Percentiles rank a stretch among this genome's conserved stretches.
Evolutionary conservation across 2,329 filamentous ascomycete species (phyloP).

Genomic region (Venturia effusa): DNA sequence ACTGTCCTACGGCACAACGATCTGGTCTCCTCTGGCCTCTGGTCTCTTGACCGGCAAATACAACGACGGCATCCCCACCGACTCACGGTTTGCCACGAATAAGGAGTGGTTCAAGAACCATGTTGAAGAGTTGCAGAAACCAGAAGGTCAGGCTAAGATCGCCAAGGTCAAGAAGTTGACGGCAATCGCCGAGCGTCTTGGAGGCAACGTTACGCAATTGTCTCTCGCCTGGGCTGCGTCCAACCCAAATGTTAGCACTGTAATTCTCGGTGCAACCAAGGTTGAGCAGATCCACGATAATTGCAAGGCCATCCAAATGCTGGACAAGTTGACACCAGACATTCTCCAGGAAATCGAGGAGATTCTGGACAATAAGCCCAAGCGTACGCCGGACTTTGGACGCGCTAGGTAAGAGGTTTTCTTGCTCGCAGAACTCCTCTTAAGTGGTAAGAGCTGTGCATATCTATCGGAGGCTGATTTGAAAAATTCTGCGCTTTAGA

Average conservation of each 20-base stretch:
- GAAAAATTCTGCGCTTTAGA: neutral
- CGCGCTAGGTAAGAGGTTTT: slow-evolving; percentile 14
- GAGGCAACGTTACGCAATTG: slow-evolving; percentile 38
- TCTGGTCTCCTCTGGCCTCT: slow-evolving; percentile 45
- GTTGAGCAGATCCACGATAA: slow-evolving; percentile 32
- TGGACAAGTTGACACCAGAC: slow-evolving; percentile 28
- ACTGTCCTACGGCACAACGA: slow-evolving; percentile 46
- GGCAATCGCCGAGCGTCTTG: slow-evolving; percentile 39
- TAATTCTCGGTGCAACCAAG: slow-evolving; percentile 45
- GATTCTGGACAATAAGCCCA: slow-evolving; percentile 29
- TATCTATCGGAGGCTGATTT: neutral
- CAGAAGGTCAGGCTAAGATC: slow-evolving; percentile 42
- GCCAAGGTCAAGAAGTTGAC: slow-evolving; percentile 47
- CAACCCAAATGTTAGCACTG: slow-evolving; percentile 46
- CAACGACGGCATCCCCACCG: slow-evolving; percentile 51
- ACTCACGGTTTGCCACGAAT: slow-evolving; percentile 49
- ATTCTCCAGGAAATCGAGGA: slow-evolving; percentile 29
- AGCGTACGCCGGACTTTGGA: slow-evolving; percentile 14
- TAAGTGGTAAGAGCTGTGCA: neutral
- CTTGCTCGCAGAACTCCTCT: neutral
- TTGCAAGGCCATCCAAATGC: slow-evolving; percentile 30
- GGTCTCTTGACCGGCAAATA: slow-evolving; percentile 54
- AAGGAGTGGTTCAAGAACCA: slow-evolving; percentile 47
- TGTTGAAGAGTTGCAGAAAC: slow-evolving; percentile 39
- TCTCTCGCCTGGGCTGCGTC: slow-evolving; percentile 49